phyloP scores from a whole-genome alignment of 805 yeast genomes.

The Zygosaccharomyces siamensis region DNA sequence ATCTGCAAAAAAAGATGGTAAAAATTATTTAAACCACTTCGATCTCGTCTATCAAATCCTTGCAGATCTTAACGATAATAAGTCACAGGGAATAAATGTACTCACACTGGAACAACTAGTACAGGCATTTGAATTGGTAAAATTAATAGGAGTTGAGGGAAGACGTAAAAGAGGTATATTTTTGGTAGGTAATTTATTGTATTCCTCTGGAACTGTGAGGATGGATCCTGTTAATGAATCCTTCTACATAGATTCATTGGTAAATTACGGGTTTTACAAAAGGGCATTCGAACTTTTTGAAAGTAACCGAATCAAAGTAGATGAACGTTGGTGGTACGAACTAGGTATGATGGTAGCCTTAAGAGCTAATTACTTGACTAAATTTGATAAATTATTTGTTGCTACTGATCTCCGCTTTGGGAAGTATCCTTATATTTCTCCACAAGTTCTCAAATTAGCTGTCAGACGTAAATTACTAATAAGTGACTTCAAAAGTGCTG shows the following conservation, averaged over 20 bases:
- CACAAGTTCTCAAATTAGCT: slow-evolving; percentile 36
- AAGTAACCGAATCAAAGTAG: slow-evolving; percentile 34
- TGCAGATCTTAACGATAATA: slow-evolving; percentile 16
- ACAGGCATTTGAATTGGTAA: slow-evolving; percentile 40
- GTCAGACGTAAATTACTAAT: slow-evolving; percentile 33
- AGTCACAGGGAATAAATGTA: slow-evolving; percentile 8
- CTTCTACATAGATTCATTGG: slow-evolving; percentile 44
- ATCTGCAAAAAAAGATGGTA: slow-evolving; percentile 1
- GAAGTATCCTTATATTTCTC: slow-evolving; percentile 34
- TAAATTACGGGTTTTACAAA: slow-evolving; percentile 31
- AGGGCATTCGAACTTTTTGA: slow-evolving; percentile 39
- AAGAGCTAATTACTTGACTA: slow-evolving; percentile 30
- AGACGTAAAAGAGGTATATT: slow-evolving; percentile 35
- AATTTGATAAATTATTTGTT: slow-evolving; percentile 37
- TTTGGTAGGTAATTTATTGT: slow-evolving; percentile 42
- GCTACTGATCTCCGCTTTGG: slow-evolving; percentile 28
- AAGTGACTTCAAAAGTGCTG: slow-evolving; percentile 27
- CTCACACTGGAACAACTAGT: slow-evolving; percentile 34
- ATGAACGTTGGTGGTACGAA: slow-evolving; percentile 52
- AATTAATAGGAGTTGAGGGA: slow-evolving; percentile 35
- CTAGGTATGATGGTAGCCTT: slow-evolving; percentile 42
- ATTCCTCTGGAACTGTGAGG: slow-evolving; percentile 38
- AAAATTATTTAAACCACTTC: slow-evolving; percentile 13
- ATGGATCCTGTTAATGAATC: slow-evolving; percentile 50
- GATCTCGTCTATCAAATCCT: slow-evolving; percentile 22